Conservation (phyloP, 108 stramenopile genomes). For the Pseudonitzschia multistriata region DNA sequence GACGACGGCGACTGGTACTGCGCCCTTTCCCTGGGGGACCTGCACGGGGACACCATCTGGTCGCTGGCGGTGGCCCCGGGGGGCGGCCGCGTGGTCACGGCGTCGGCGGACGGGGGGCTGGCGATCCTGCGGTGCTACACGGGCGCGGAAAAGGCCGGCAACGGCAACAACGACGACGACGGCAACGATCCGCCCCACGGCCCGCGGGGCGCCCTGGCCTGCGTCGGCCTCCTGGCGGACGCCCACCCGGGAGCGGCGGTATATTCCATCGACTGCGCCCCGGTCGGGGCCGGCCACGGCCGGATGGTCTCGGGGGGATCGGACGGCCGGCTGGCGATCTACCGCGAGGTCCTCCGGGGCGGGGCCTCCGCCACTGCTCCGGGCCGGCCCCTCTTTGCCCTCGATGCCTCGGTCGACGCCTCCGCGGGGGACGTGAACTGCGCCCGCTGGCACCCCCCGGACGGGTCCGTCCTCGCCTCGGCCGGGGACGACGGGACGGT, state of each 20-base stretch:
- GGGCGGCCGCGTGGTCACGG: conserved; percentile 73
- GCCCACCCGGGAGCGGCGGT: conserved; percentile 64
- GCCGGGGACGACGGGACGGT: conserved; percentile 92
- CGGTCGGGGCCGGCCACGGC: conserved; percentile 67
- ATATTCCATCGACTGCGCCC: conserved; percentile 80
- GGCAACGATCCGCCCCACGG: not conserved
- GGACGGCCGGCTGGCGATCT: conserved; percentile 84
- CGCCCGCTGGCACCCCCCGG: conserved; percentile 91
- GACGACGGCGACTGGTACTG: conserved; percentile 97
- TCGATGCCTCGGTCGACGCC: conserved; percentile 42
- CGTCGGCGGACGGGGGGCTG: conserved; percentile 69
- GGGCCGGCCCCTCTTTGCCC: conserved; percentile 66
- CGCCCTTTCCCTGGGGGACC: conserved; percentile 60
- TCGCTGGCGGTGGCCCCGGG: conserved; percentile 74
- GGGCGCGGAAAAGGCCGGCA: conserved; percentile 40
- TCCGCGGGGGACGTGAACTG: conserved; percentile 95
- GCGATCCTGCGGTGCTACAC: conserved; percentile 79
- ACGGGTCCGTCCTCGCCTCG: conserved; percentile 69
- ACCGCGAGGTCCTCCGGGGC: conserved; percentile 51
- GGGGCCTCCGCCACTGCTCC: conserved; percentile 31
- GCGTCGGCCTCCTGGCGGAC: conserved; percentile 65
- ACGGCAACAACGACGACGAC: conserved; percentile 10
- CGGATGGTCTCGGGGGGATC: conserved; percentile 80
- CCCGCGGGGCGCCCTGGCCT: conserved; percentile 56
- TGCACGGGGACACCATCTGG: conserved; percentile 91